Conservation (phyloP, 2,329 filamentous ascomycete genomes). For the Lasiodiplodia theobromae region DNA sequence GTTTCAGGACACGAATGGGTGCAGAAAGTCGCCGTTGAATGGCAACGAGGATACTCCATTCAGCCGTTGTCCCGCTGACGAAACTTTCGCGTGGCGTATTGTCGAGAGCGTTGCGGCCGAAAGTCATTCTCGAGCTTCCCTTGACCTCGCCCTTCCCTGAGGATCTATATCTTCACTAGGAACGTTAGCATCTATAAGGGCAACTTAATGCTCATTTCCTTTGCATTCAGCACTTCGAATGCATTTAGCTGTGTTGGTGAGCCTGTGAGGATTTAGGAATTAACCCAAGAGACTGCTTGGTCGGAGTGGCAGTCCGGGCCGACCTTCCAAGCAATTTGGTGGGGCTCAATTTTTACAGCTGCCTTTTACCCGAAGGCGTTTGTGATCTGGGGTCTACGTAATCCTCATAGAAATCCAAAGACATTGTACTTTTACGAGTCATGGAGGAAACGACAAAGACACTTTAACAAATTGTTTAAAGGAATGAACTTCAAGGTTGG, state of each 20-base stretch:
- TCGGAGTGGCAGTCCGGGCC: too few relatives aligned
- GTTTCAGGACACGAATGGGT: constrained; percentile 4
- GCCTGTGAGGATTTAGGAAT: too few relatives aligned
- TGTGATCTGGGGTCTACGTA: background rate
- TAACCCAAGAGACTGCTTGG: too few relatives aligned
- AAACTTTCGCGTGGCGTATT: background rate
- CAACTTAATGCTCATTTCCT: background rate
- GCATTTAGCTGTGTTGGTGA: too few relatives aligned
- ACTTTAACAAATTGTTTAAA: too few relatives aligned
- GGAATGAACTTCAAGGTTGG: too few relatives aligned
- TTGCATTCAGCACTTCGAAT: too few relatives aligned
- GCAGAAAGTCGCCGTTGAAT: background rate
- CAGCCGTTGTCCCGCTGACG: background rate
- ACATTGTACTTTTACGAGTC: too few relatives aligned
- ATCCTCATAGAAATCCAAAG: background rate
- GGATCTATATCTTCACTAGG: background rate
- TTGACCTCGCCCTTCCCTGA: background rate
- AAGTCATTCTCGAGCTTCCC: background rate
- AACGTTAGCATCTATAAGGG: background rate
- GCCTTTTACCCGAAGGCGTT: background rate
- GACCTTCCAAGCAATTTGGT: too few relatives aligned
- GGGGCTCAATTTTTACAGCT: background rate
- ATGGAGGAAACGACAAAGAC: too few relatives aligned
- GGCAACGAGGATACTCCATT: background rate
- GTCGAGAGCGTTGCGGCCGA: too few relatives aligned